A percentile compares a stretch with the other conserved stretches of the same genome.
Evolutionary conservation across 2,329 filamentous ascomycete genomes (phyloP).

Genomic region (Fusarium zealandicum): DNA sequence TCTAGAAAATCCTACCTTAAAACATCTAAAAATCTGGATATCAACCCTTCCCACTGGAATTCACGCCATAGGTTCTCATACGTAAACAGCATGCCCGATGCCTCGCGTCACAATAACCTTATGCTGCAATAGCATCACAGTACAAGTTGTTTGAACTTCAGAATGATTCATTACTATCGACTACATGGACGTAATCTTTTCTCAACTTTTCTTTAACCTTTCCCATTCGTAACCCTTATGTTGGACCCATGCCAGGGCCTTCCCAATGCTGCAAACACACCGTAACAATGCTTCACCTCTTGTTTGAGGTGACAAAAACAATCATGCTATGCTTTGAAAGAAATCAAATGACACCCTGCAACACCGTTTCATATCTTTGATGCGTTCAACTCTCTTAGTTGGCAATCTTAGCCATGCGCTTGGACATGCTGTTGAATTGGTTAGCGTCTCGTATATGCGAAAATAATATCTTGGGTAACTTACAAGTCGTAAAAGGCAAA

Average conservation of each 20-base stretch:
- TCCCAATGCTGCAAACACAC: conserved; percentile 40
- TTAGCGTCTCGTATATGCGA: conserved; percentile 42
- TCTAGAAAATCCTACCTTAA: too few relatives aligned
- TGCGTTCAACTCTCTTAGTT: conserved; percentile 24
- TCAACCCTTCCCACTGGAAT: too few relatives aligned
- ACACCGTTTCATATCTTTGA: conserved; percentile 28
- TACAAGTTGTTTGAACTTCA: conserved; percentile 19
- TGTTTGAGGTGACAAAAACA: conserved; percentile 30
- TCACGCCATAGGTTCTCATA: too few relatives aligned
- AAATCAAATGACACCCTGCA: conserved; percentile 31
- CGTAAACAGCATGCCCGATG: too few relatives aligned
- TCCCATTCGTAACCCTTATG: conserved; percentile 30
- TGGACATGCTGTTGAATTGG: conserved; percentile 64
- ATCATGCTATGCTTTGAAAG: conserved; percentile 40
- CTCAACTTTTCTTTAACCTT: conserved; percentile 42
- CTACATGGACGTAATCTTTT: conserved; percentile 38
- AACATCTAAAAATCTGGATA: too few relatives aligned
- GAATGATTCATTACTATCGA: conserved; percentile 37
- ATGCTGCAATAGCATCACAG: too few relatives aligned
- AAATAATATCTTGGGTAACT: conserved; percentile 51
- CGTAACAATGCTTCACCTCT: conserved; percentile 38
- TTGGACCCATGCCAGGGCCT: conserved; percentile 37
- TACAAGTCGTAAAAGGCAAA: conserved; percentile 99
- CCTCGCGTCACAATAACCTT: too few relatives aligned
- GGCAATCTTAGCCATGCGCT: conserved; percentile 62